Base-by-base conservation (phyloP, 1,284 basidiomycete genomes). In the Tetrapyrgos nigripes region DNA sequence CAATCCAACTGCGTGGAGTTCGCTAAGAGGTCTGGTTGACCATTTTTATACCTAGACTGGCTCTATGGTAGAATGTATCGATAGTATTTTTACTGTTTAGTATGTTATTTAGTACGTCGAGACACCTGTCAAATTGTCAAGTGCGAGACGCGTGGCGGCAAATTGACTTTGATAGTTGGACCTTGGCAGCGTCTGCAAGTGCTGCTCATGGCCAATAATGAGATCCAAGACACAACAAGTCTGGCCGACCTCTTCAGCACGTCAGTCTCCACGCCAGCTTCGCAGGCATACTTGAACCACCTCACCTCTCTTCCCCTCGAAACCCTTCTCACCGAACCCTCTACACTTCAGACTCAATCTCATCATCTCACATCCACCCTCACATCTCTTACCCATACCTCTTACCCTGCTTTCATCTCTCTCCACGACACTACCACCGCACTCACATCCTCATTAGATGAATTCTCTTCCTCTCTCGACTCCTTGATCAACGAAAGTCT, bases 371-470 rank as follows among this genome's bases (percentile, higher is more conserved):
- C 93, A 17, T 89, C 91, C 51, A 94, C 94, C 60, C 82, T 97
- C 63, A 94, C 91, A 3, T 91, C 91, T 45, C 83, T 97, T 21
- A 96, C 94, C 61, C 91, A 92, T 63, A 88, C 92, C 4, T 94
- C 94, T 29, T 95, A 96, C 72, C 86, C 90, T 24, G 94, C 93
- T 0, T 95, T 97, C 68, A 84, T 96, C 60, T 88, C 91, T 10
- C 83, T 96, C 10, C 93, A 95, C 73, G 78, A 77, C 63, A 90
- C 83, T 44, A 93, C 84, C 1, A 83, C 84, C 27, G 87, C 91
- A 0, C 84, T 97, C 51, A 79, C 84, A 1, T 75, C 77, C 8
- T 87, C 89, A 40, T 83, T 92, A 66, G 79, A 77, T 3, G 83
- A 82, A 29, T 79, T 94, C 48, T 86, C 89, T 4, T 72, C 79